Evolutionary conservation across 805 yeast species (phyloP).

Genomic region (Blastobotrys americana): DNA sequence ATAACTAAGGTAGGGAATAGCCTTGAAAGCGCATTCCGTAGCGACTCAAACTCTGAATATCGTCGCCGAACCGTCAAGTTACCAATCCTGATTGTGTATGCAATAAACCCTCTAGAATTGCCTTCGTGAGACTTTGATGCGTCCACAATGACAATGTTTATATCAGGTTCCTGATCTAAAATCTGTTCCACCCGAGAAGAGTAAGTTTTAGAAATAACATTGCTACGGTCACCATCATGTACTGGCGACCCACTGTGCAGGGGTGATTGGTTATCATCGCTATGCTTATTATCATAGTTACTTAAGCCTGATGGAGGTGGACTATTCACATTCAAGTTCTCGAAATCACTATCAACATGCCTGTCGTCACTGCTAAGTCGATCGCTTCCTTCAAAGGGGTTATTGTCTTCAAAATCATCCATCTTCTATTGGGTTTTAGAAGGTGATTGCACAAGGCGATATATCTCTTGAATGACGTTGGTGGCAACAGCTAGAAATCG

Average conservation of each 20-base stretch:
- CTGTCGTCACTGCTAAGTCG: slow-evolving; percentile 9
- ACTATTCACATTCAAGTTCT: slow-evolving; percentile 1
- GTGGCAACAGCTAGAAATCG: background rate
- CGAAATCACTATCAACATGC: slow-evolving; percentile 12
- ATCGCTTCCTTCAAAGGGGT: slow-evolving; percentile 36
- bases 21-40: slow-evolving; percentile 62
- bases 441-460: too few relatives aligned
- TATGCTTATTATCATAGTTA: background rate
- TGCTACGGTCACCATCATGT: too few relatives aligned
- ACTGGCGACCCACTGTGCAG: background rate
- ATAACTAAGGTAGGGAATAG: slow-evolving; percentile 74
- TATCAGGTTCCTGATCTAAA: slow-evolving; percentile 25
- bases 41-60: slow-evolving; percentile 85
- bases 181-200: slow-evolving; percentile 30
- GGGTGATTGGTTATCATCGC: background rate
- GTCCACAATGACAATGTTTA: slow-evolving; percentile 51
- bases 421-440: too few relatives aligned
- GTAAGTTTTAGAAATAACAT: slow-evolving; percentile 17
- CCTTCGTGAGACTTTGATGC: slow-evolving; percentile 86
- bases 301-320: background rate
- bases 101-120: slow-evolving; percentile 65
- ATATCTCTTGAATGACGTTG: too few relatives aligned
- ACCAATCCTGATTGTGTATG: slow-evolving; percentile 68
- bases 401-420: slow-evolving; percentile 39
- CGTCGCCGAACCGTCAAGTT: slow-evolving; percentile 66